A percentile compares a stretch with the other conserved stretches of the same genome.
Evolutionary conservation across 1,284 basidiomycete genomes (phyloP).

Genomic region (Filobasidium uniguttulatum): DNA sequence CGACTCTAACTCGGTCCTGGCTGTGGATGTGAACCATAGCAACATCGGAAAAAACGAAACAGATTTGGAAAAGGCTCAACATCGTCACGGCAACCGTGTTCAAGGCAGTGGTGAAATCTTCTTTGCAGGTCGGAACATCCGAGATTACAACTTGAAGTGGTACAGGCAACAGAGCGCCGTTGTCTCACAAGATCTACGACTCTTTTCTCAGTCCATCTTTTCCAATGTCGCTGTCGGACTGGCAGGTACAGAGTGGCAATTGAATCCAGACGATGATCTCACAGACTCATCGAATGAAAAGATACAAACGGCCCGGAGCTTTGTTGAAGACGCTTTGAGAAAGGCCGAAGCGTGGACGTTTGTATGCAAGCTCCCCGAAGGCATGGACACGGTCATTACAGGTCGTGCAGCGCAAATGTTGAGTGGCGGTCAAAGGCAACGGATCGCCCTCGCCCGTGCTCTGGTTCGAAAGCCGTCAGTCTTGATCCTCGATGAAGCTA

Average conservation of each 20-base stretch:
- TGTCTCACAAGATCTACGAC: constrained; percentile 17
- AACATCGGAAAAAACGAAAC: constrained; percentile 6
- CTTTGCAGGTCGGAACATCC: constrained; percentile 69
- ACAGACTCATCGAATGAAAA: too few species aligned
- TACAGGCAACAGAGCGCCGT: constrained; percentile 69
- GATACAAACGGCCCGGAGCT: too few species aligned
- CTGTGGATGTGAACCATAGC: constrained; percentile 17
- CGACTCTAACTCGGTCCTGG: background rate
- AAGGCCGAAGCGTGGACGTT: constrained; percentile 90
- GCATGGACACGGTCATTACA: constrained; percentile 31
- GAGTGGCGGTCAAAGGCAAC: constrained; percentile 40
- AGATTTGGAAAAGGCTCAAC: too few species aligned
- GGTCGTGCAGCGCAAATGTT: constrained; percentile 33
- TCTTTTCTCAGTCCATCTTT: constrained; percentile 61
- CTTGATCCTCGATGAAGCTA: constrained; percentile 39
- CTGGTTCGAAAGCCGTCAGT: constrained; percentile 39
- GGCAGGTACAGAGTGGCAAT: constrained; percentile 53
- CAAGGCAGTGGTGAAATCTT: background rate
- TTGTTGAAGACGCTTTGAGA: constrained; percentile 56
- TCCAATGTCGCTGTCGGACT: constrained; percentile 85
- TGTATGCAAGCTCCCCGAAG: constrained; percentile 51
- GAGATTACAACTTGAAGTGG: too few species aligned
- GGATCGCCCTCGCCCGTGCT: too few species aligned
- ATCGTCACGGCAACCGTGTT: too few species aligned
- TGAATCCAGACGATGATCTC: too few species aligned